Evolutionary conservation across 192 early-diverging fungal species (phyloP).

Genomic region (Chytriomyces confervae): DNA sequence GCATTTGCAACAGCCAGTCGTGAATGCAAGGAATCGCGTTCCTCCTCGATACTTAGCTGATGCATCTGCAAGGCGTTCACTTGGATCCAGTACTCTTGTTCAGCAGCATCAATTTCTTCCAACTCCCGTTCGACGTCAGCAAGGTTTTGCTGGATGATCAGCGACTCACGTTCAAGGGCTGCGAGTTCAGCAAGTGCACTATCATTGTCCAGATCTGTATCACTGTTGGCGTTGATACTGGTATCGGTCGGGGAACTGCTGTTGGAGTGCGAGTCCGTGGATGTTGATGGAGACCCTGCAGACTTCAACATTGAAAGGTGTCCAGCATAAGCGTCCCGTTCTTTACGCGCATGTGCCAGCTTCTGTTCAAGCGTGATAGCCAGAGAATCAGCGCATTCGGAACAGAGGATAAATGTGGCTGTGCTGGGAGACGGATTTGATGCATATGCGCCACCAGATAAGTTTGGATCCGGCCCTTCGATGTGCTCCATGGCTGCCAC

Average conservation of each 20-base stretch:
- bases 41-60: conserved; percentile 69
- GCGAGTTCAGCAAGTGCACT: conserved; percentile 17
- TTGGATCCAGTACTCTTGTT: conserved; percentile 65
- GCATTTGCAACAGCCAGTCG: conserved; percentile 76
- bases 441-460: too few species aligned
- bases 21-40: conserved; percentile 79
- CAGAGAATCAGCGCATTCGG: conserved; percentile 87
- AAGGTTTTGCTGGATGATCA: background rate
- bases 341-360: conserved; percentile 69
- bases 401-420: conserved; percentile 81
- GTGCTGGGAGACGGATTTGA: conserved; percentile 62
- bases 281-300: background rate
- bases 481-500: background rate
- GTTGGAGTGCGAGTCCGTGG: background rate
- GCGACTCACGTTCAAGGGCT: background rate
- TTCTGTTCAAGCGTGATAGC: conserved; percentile 71
- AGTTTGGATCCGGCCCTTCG: too few species aligned
- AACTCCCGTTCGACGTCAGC: conserved; percentile 48
- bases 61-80: conserved; percentile 74
- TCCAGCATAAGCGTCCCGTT: conserved; percentile 76
- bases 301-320: conserved; percentile 50
- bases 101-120: conserved; percentile 61
- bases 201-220: conserved; percentile 4
- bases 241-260: background rate
- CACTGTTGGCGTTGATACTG: background rate